phyloP scores from a whole-genome alignment of 2,329 filamentous ascomycete species.

The Aureobasidium sp. region DNA sequence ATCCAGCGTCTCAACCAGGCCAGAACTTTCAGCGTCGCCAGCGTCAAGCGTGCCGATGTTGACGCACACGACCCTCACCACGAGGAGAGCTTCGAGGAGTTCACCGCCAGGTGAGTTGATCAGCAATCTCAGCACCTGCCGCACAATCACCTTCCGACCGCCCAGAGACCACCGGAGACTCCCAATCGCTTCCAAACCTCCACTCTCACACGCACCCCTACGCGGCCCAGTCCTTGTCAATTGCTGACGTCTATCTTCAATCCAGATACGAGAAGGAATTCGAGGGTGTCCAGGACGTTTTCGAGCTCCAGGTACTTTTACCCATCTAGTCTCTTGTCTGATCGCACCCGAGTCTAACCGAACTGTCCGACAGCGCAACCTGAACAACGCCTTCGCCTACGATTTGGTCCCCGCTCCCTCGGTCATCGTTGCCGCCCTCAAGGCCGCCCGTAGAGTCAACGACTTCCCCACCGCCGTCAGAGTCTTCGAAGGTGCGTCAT shows the following conservation, averaged over 20 bases:
- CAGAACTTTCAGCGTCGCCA: conserved; percentile 43
- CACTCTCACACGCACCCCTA: neutral
- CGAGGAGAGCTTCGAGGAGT: conserved; percentile 99
- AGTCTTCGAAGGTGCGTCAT: conserved; percentile 86
- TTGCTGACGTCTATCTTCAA: conserved; percentile 7
- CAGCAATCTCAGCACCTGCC: conserved; percentile 42
- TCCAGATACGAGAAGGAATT: conserved; percentile 99
- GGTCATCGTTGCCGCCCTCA: conserved; percentile 84
- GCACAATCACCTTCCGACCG: conserved; percentile 31
- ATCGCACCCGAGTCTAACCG: neutral
- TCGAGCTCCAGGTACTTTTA: conserved; percentile 84
- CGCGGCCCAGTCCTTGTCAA: neutral
- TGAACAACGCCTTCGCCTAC: conserved; percentile 99
- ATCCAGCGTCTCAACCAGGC: conserved; percentile 16
- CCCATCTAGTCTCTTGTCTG: neutral
- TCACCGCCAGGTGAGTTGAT: conserved; percentile 78
- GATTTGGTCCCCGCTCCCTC: conserved; percentile 93
- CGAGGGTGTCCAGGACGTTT: conserved; percentile 93
- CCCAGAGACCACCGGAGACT: conserved; percentile 41
- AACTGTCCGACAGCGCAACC: conserved; percentile 58
- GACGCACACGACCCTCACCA: conserved; percentile 51
- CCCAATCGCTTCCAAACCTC: neutral
- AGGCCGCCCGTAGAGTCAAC: conserved; percentile 91
- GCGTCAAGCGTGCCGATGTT: conserved; percentile 29
- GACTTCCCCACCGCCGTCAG: conserved; percentile 97